Base-by-base conservation (phyloP, 2,329 filamentous ascomycete species). In the Xylaria sp. region DNA sequence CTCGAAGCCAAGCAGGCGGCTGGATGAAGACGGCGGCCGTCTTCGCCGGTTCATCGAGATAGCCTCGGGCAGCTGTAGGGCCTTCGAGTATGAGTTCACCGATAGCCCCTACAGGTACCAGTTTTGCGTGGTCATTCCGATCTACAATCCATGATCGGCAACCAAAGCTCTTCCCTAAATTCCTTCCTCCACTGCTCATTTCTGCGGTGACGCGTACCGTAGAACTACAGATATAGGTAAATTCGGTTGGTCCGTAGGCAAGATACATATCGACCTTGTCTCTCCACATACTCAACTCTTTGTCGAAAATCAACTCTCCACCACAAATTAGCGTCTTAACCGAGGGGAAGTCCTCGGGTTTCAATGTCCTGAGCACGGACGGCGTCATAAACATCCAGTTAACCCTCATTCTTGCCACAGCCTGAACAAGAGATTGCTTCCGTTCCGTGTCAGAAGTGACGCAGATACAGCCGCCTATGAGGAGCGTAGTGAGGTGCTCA, bases 241-340 rank as follows among this genome's bases (percentile, higher is more conserved):
- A 54, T 21, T 73, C 71, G 3, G 64, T 60, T 6, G 70, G 71
- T 3, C 71, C 71, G 57, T 72, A 73, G 8, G 35, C 58, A 55
- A 71, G 68, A 23, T 70, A 56, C 2, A 71, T 43, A 17, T 63
- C 40, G 12, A 71, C 57, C 6, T 57, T 61, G 0, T 66, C 64
- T 19, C 61, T 56, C 71, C 70, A 73, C 28, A 50, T 59, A 15
- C 60, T 40, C 5, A 71, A 17, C 14, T 65, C 31, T 9, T 63
- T 64, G 8, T 63, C 47, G 8, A 61, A 53, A 11, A 71, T 51
- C 15, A 65, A 45, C 43, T 74, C 72, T 4, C 72, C 72, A 17
- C 64, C 67, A 2, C 69, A 17, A 17, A 71, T 57, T 9, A 75
- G 28, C n/a, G 59, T 71, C 42, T 70, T 61, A 2, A 74, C n/a